A percentile compares a stretch with the other conserved stretches of the same genome.
phyloP scores from a whole-genome alignment of 306 rosid species.

The Cicer pinnatifidum region DNA sequence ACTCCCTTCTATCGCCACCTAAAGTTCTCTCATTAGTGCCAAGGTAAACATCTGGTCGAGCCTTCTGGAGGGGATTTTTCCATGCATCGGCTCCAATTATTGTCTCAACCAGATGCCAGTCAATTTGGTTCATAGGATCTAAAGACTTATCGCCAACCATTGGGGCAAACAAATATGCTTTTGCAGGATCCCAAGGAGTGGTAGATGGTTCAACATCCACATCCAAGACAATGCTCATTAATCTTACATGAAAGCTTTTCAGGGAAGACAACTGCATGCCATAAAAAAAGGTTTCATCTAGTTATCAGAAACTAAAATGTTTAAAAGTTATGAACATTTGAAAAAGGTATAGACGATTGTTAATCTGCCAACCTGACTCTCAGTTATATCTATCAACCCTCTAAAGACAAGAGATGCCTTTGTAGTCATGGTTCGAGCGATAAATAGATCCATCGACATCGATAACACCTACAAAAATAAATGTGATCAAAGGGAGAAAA shows the following conservation, averaged over 20 bases:
- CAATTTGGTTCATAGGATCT: conserved; percentile 83
- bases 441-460: conserved; percentile 99
- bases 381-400: conserved; percentile 73
- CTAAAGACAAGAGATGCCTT: conserved; percentile 93
- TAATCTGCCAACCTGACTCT: conserved; percentile 71
- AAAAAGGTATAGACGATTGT: conserved; percentile 27
- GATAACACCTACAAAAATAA: conserved; percentile 82
- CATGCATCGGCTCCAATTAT: conserved; percentile 78
- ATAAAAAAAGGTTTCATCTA: conserved; percentile 41
- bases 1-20: conserved; percentile 98
- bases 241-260: conserved; percentile 93
- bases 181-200: conserved; percentile 99
- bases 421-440: conserved; percentile 96
- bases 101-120: conserved; percentile 90
- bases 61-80: conserved; percentile 97
- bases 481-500: conserved; percentile 38
- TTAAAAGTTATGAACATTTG: conserved; percentile 28
- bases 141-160: conserved; percentile 76
- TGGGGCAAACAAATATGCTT: conserved; percentile 96
- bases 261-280: conserved; percentile 83
- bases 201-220: conserved; percentile 99
- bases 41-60: conserved; percentile 99
- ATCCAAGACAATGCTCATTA: conserved; percentile 98
- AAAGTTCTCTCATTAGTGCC: conserved; percentile 98
- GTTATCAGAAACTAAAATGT: conserved; percentile 45